phyloP scores from a whole-genome alignment of 2,329 filamentous ascomycete species.

The Westerdykella sp. region DNA sequence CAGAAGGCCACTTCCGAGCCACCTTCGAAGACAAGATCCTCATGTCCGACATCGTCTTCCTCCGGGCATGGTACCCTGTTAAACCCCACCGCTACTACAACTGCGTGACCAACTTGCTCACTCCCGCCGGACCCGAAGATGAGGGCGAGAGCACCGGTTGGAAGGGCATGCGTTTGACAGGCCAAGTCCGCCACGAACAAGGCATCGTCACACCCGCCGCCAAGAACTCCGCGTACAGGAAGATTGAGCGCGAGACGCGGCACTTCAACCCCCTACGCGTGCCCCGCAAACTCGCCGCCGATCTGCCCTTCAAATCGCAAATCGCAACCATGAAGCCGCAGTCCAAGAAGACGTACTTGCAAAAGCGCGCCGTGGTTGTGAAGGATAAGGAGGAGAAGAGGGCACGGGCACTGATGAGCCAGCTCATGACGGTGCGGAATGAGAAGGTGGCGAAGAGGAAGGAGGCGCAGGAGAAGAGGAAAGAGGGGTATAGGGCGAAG shows the following conservation, averaged over 20 bases:
- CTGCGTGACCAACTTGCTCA: conserved; percentile 85
- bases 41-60: conserved; percentile 92
- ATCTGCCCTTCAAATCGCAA: conserved; percentile 88
- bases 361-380: conserved; percentile 90
- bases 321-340: conserved; percentile 76
- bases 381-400: conserved; percentile 77
- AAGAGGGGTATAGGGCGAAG: conserved; percentile 74
- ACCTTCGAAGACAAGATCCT: conserved; percentile 99
- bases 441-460: conserved; percentile 81
- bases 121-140: conserved; percentile 37
- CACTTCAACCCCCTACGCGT: conserved; percentile 60
- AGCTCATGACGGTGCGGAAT: conserved; percentile 82
- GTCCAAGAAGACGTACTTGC: conserved; percentile 78
- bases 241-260: conserved; percentile 47
- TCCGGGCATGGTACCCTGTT: conserved; percentile 94
- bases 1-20: conserved; percentile 91
- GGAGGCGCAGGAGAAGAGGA: conserved; percentile 81
- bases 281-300: conserved; percentile 71
- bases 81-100: conserved; percentile 96
- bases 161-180: conserved; percentile 90
- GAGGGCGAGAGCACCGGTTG: conserved; percentile 49
- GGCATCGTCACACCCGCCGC: conserved; percentile 69
- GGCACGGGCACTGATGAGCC: conserved; percentile 83
- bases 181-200: conserved; percentile 75
- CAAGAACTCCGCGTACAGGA: conserved; percentile 79